Conservation (phyloP, 306 rosid species). For the Inga leiocalycina region DNA sequence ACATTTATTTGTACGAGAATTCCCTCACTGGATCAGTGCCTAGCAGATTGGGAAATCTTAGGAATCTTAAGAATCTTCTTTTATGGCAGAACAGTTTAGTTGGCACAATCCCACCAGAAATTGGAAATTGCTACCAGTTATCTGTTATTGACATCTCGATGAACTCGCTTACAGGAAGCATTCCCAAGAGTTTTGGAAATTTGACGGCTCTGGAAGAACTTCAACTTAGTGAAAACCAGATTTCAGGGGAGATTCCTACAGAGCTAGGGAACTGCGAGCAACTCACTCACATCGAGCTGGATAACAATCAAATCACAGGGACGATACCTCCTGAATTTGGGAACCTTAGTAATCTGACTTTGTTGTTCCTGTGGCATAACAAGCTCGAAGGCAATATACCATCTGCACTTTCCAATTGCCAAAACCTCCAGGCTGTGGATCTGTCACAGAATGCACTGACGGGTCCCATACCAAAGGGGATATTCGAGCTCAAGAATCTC, state of each 20-base stretch:
- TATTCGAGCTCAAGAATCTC: conserved; percentile 54
- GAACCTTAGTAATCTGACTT: conserved; percentile 44
- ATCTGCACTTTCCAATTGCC: conserved; percentile 51
- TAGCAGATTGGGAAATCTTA: conserved; percentile 45
- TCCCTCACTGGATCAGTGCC: conserved; percentile 63
- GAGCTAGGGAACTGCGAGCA: conserved; percentile 49
- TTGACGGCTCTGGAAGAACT: conserved; percentile 52
- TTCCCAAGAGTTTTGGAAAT: conserved; percentile 56
- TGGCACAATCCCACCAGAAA: conserved; percentile 60
- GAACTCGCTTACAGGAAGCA: conserved; percentile 56
- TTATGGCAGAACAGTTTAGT: conserved; percentile 67
- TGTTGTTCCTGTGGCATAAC: conserved; percentile 62
- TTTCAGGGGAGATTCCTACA: conserved; percentile 67
- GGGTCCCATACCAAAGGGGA: conserved; percentile 53
- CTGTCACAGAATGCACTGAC: conserved; percentile 55
- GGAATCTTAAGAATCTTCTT: conserved; percentile 50
- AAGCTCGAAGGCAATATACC: conserved; percentile 64
- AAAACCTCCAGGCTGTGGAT: conserved; percentile 58
- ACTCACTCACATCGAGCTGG: conserved; percentile 49
- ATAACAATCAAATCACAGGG: conserved; percentile 57
- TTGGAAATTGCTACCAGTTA: conserved; percentile 50
- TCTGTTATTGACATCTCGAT: conserved; percentile 54
- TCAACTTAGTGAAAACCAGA: conserved; percentile 54
- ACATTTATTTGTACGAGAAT: conserved; percentile 58
- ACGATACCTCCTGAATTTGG: conserved; percentile 60